phyloP scores from a whole-genome alignment of 164 flowering plant genomes.

The Malania oleifera region DNA sequence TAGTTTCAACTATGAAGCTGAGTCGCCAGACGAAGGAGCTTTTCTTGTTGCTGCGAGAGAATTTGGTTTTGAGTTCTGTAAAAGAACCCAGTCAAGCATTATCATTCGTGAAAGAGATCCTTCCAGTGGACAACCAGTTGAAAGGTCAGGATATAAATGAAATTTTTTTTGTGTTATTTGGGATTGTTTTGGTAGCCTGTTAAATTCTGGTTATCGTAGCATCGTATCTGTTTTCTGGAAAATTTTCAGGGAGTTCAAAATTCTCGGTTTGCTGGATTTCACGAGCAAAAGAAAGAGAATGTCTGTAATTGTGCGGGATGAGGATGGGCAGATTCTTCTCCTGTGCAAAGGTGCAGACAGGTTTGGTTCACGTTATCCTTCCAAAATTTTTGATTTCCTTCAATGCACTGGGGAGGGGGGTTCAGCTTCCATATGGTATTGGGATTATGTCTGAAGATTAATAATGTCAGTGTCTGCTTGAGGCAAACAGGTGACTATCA shows the following conservation, averaged over 20 bases:
- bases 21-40: constrained; percentile 96
- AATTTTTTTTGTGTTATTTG: constrained; percentile 2
- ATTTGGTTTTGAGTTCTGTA: constrained; percentile 86
- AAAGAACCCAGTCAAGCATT: constrained; percentile 81
- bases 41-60: constrained; percentile 95
- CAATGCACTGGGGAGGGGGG: not conserved
- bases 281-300: constrained; percentile 95
- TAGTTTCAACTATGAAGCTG: constrained; percentile 67
- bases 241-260: constrained; percentile 72
- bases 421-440: not conserved
- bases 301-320: constrained; percentile 84
- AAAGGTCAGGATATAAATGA: constrained; percentile 51
- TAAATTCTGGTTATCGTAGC: not conserved
- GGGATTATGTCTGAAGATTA: too few species aligned
- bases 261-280: constrained; percentile 78
- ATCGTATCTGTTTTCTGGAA: constrained; percentile 10
- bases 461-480: too few species aligned
- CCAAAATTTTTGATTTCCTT: not conserved
- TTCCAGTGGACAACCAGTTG: constrained; percentile 41
- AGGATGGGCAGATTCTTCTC: constrained; percentile 75
- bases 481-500: too few species aligned
- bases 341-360: constrained; percentile 99
- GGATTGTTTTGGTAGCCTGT: not conserved
- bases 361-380: constrained; percentile 31
- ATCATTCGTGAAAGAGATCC: constrained; percentile 66